Conservation (phyloP, 805 yeast genomes). For the Yarrowia hollandica region DNA sequence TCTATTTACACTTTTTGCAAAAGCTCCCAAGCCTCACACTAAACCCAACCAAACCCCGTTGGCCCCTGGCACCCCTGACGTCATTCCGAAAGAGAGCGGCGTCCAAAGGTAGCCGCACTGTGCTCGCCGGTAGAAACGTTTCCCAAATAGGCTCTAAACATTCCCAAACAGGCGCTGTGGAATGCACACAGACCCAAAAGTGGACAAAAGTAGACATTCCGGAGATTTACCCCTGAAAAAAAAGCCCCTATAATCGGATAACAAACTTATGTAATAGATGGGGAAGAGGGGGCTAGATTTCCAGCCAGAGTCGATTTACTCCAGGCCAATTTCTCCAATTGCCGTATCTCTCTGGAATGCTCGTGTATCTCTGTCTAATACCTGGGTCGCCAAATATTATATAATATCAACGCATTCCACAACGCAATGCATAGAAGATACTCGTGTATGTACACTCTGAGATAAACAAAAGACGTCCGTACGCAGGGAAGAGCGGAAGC, state of each 20-base stretch:
- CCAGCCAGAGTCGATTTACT: no score
- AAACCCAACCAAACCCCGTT: no score
- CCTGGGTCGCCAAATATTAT: no score
- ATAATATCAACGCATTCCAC: constrained; percentile 2
- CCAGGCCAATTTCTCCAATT: no score
- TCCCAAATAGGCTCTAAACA: constrained; percentile 6
- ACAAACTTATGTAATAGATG: no score
- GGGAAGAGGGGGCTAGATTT: no score
- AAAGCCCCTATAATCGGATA: background rate
- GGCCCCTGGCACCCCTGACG: constrained; percentile 28
- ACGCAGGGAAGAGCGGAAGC: constrained; percentile 17
- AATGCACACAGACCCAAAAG: constrained; percentile 2
- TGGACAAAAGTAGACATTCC: constrained; percentile 5
- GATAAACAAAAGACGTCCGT: constrained; percentile 21
- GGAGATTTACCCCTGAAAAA: constrained; percentile 1
- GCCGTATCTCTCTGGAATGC: no score
- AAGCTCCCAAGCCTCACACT: constrained; percentile 10
- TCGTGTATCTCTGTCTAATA: no score
- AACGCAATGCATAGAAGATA: constrained; percentile 16
- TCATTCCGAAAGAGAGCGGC: no score
- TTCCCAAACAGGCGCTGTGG: constrained; percentile 5
- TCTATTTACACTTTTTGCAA: background rate
- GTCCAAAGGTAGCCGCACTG: constrained; percentile 16
- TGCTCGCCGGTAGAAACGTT: constrained; percentile 27
- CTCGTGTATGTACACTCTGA: constrained; percentile 8